These are phyloP conservation scores for Exophiala viscosa DNA, from an alignment of 2,329 filamentous ascomycete species.

Conservation along the genomic window DNA sequence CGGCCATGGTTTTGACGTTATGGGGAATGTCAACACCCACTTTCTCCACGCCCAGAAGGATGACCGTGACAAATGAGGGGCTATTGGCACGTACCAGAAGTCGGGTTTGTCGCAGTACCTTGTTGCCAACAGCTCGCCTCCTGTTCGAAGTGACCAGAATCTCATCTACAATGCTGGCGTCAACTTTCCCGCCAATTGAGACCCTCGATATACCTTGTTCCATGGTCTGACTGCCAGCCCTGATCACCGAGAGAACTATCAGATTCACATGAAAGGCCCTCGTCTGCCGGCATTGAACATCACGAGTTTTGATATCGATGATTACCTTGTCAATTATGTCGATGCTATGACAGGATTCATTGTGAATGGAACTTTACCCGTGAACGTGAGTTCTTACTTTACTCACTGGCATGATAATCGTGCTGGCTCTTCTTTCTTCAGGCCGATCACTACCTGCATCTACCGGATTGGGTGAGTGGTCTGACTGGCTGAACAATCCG, in stretches of 20 bases:
- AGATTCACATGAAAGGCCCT: slow-evolving; percentile 63
- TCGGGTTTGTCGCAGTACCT: slow-evolving; percentile 76
- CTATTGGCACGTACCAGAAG: slow-evolving; percentile 68
- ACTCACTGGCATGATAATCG: neutral
- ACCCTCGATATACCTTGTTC: slow-evolving; percentile 76
- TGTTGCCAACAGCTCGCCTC: slow-evolving; percentile 39
- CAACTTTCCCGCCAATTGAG: slow-evolving; percentile 80
- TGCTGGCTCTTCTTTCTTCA: neutral
- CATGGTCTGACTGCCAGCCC: slow-evolving; percentile 68
- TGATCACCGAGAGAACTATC: slow-evolving; percentile 73
- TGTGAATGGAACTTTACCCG: slow-evolving; percentile 70
- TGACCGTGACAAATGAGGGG: slow-evolving; percentile 69
- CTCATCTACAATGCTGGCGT: slow-evolving; percentile 65
- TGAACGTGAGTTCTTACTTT: slow-evolving; percentile 32
- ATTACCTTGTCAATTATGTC: slow-evolving; percentile 65
- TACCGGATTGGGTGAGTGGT: neutral
- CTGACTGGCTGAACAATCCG: neutral
- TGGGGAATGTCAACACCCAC: slow-evolving; percentile 74
- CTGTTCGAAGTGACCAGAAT: slow-evolving; percentile 53
- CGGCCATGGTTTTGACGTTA: slow-evolving; percentile 85
- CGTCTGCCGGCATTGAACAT: slow-evolving; percentile 58
- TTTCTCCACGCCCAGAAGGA: slow-evolving; percentile 60
- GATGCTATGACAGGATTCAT: slow-evolving; percentile 66
- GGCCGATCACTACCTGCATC: slow-evolving; percentile 46
- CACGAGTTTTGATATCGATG: slow-evolving; percentile 47